Evolutionary conservation across 2,329 filamentous ascomycete genomes (phyloP), one percentile per base, ranked within the genome.

Genomic region (Emmonsiellopsis sp.): DNA sequence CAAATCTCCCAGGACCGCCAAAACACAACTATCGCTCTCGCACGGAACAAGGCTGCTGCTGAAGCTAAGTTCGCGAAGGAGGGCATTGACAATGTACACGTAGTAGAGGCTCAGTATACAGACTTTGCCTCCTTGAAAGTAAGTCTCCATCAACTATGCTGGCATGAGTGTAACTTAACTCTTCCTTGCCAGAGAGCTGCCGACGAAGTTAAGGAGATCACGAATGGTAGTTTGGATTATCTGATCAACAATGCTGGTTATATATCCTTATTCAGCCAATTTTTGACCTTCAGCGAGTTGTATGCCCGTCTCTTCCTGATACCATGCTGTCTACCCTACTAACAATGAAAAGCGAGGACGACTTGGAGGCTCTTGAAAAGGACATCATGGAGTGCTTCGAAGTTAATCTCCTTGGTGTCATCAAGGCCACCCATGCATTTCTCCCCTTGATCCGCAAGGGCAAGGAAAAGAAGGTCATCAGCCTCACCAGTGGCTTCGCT

Each of bases 391-490:
- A 63, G 5, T 43, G 56, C 2, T 73, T 77, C 57, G 62, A 74
- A 2, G 67, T 70, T 57, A 84, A 84, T 54, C 74, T 78, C 6
- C 42, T 80, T 7, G 78, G 72, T 42, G 73, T 77, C 49, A 66
- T 83, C 52, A 72, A 81, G 56, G 69, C 80, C 0, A 74, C 78
- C 63, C 77, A 78, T 57, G 58, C 74, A 1, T 81, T 80, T 60
- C 45, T 79, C 1, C 79, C 81, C 0, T 69, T 82, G 0, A 65
- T 85, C 34, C 64, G 70, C 1, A 74, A 77, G 45, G 74, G 80
- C 4, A 60, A 64, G 1, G 60, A 56, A 10, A 83, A 83, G 63
- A 83, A 83, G 60, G 68, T 81, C n/a, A 71, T 79, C 31, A 59
- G 71, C 21, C 71, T 84, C 5, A 72, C 75, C 6, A 74, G 63